These are phyloP conservation scores for Jaltomata sinuosa DNA, from an alignment of 257 asterid genomes.

Conservation along the genomic window DNA sequence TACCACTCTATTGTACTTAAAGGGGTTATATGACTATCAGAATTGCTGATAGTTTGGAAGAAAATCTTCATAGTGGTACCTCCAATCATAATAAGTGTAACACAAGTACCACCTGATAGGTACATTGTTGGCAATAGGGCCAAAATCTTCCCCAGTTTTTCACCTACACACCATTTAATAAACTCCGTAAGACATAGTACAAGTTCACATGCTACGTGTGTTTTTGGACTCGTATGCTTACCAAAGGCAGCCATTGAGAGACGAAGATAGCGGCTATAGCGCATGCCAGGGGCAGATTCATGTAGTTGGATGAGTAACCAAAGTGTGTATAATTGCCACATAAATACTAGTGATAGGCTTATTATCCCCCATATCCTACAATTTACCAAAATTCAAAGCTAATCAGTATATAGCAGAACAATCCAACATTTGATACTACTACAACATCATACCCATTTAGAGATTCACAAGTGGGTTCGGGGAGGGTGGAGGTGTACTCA, in stretches of 20 bases:
- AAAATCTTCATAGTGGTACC: constrained; percentile 64
- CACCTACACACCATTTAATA: constrained; percentile 30
- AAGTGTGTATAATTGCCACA: constrained; percentile 76
- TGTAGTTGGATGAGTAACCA: constrained; percentile 82
- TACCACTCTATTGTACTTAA: constrained; percentile 58
- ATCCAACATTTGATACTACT: too few relatives aligned
- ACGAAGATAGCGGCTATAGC: constrained; percentile 75
- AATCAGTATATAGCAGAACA: not conserved
- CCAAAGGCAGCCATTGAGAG: constrained; percentile 83
- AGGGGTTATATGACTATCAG: constrained; percentile 16
- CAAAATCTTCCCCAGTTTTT: constrained; percentile 49
- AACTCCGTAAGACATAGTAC: not conserved
- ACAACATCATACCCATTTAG: too few relatives aligned
- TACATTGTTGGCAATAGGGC: constrained; percentile 74
- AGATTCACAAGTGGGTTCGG: not conserved
- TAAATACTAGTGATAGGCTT: constrained; percentile 45
- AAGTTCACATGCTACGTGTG: not conserved
- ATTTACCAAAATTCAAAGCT: not conserved
- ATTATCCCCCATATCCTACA: constrained; percentile 75
- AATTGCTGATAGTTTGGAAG: constrained; percentile 36
- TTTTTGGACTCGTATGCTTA: not conserved
- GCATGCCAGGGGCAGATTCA: constrained; percentile 52
- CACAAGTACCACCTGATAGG: constrained; percentile 90
- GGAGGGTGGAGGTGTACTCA: not conserved
- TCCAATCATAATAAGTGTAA: constrained; percentile 74